Base-by-base conservation (phyloP, 202 grass and related monocot genomes). In the Cymbopogon flexuosus region DNA sequence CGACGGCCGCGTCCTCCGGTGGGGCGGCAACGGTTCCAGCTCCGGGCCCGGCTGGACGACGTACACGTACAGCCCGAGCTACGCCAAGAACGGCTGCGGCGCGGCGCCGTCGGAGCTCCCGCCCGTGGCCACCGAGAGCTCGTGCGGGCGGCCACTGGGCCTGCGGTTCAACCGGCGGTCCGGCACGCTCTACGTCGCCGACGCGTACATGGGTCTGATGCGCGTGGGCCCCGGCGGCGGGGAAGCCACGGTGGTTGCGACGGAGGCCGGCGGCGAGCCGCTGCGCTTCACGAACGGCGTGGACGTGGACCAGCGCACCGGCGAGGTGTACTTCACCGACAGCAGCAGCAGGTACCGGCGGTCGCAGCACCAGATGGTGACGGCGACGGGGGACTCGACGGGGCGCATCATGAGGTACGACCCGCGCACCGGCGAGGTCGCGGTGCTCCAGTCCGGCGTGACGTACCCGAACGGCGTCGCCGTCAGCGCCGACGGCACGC, bases 121-220 rank as follows among this genome's bases (percentile, higher is more conserved):
- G 12, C 7, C 56, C 0, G 36, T 42, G 1, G 35, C 36, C 56
- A 76, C 1, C 1, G 73, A 61, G 21, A 60, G 52, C 56, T 3
- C 7, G 21, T 76, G 35, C 22, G 73, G 73, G 4, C 73, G 35
- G 12, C 73, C 73, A 7, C 35, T 62, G 13, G 73, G 73, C 2
- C 73, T 76, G 1, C 54, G 56, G 56, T 73, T 63, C n/a, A 56
- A 73, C 68, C 59, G 27, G 0, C 40, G 21, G 1, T 81, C 79
- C 0, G 40, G 31, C 4, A n/a, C 62, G 57, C 68, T 81, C 40
- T 81, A 72, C 68, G 62, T 72, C 41, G 40, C 79, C 7, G 68
- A 72, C 18, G 79, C 57, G 5, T 81, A 72, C 56, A 81, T 72
- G 68, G 56, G 68, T 2, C 40, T 60, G 27, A 75, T 75, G 72